Percentiles rank a stretch among this genome's conserved stretches.
These are phyloP conservation scores for Moesziomyces antarcticus DNA, from an alignment of 1,284 basidiomycete species.

Conservation along the genomic window DNA sequence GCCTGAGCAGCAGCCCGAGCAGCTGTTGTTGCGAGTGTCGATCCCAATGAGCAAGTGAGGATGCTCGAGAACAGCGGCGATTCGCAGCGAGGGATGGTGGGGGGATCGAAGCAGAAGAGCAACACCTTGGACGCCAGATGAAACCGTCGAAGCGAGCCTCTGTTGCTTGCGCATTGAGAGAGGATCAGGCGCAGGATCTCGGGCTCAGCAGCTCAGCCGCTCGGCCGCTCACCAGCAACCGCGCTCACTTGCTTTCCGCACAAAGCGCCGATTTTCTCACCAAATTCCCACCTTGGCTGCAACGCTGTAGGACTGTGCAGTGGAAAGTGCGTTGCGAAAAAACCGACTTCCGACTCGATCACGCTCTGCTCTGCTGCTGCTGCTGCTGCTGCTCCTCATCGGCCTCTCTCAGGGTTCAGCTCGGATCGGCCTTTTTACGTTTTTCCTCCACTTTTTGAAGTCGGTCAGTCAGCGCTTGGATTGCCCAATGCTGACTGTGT, in stretches of 20 bases:
- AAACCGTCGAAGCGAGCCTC: background rate
- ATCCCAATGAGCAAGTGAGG: background rate
- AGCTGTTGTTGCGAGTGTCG: background rate
- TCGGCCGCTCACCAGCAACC: no score
- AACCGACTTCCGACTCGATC: conserved; percentile 47
- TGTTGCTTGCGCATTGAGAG: no score
- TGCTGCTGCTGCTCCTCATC: background rate
- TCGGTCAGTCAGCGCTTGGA: background rate
- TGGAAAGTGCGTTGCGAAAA: conserved; percentile 2
- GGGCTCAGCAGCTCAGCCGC: no score
- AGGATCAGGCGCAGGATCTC: no score
- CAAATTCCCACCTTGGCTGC: background rate
- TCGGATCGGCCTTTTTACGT: no score
- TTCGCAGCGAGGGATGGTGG: background rate
- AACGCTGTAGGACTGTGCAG: no score
- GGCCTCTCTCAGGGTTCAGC: background rate
- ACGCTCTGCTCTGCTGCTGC: conserved; percentile 5
- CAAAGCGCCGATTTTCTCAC: background rate
- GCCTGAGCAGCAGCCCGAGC: background rate
- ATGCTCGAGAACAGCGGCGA: background rate
- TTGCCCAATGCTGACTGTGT: no score
- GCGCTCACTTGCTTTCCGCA: no score
- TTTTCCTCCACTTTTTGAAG: no score
- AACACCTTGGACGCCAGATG: background rate
- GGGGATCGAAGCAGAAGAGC: background rate